Evolutionary conservation across 2,329 filamentous ascomycete genomes (phyloP), one percentile per base, ranked within the genome.

Genomic region (Ophiostoma piceae): DNA sequence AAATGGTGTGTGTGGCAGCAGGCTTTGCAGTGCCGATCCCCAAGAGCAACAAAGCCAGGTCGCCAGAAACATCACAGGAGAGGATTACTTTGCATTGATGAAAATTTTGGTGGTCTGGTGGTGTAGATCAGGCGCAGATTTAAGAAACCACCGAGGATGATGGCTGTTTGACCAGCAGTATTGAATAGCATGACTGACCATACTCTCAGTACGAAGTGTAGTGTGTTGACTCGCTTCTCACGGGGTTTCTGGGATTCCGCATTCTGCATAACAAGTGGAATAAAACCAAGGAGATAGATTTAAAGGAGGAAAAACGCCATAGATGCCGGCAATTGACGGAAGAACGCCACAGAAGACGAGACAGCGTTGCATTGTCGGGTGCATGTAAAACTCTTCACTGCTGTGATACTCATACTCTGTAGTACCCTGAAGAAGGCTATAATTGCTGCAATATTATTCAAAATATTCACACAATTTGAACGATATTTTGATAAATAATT

Each of bases 21-120:
- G 60, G 60, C 35, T 64, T 64, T 64, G 29, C 29, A 64, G 29
- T 64, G 60, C 11, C 60, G 60, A 64, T 64, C 60, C 60, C 51
- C n/a, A 8, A 22, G 51, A 57, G 26, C 51, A 57, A 57, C 43
- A 47, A 47, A 47, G 43, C 43, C 43, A 47, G 43, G 12, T 16
- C 43, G 5, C 43, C 16, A 47, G 11, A 7, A 26, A 22, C 16
- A 57, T 57, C 19, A 57, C 51, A 29, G 26, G 51, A 57, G n/a
- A 57, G 8, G 22, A 57, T 16, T 57, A 47, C 39, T 14, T 41
- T 41, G 39, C 16, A n/a, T 3, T 29, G 3, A 29, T 57, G 51
- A 11, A 26, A 26, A 57, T 3, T 22, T 8, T 22, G 8, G n/a
- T 2, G 2, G n/a, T 57, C 2, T 26, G 51, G 51, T 26, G 51